Conservation (phyloP, 768 basidiomycete species). For the Amanita pseudoporphyria region DNA sequence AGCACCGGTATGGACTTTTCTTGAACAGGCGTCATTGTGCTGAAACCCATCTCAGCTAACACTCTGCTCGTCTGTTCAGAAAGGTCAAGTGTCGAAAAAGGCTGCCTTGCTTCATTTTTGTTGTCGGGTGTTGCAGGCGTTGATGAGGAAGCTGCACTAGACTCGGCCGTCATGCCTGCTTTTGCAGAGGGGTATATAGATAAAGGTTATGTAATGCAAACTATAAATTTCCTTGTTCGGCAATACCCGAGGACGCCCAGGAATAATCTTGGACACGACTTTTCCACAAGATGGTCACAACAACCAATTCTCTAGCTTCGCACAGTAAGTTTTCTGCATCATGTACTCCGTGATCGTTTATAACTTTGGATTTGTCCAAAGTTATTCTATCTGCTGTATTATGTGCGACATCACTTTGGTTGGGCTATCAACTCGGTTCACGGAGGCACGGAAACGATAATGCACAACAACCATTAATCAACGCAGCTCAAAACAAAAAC, state of each 20-base stretch:
- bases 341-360: neutral
- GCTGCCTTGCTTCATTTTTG: slow-evolving; percentile 27
- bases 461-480: neutral
- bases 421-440: slow-evolving; percentile 37
- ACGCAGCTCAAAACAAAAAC: slow-evolving; percentile 14
- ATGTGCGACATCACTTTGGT: slow-evolving; percentile 27
- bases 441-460: no score
- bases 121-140: neutral
- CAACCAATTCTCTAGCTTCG: neutral
- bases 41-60: slow-evolving; percentile 80
- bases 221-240: neutral
- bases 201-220: neutral
- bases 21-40: slow-evolving; percentile 89
- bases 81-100: slow-evolving; percentile 76
- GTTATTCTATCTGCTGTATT: slow-evolving; percentile 20
- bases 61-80: slow-evolving; percentile 69
- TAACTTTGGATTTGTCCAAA: neutral
- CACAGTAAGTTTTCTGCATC: neutral
- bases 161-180: slow-evolving; percentile 4
- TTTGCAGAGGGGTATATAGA: no score
- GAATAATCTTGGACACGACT: no score
- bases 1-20: slow-evolving; percentile 86
- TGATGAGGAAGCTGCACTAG: no score
- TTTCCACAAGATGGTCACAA: neutral
- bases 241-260: neutral